Base-by-base conservation (phyloP, 371 early-diverging fungal genomes). In the Haplosporangium sp. region DNA sequence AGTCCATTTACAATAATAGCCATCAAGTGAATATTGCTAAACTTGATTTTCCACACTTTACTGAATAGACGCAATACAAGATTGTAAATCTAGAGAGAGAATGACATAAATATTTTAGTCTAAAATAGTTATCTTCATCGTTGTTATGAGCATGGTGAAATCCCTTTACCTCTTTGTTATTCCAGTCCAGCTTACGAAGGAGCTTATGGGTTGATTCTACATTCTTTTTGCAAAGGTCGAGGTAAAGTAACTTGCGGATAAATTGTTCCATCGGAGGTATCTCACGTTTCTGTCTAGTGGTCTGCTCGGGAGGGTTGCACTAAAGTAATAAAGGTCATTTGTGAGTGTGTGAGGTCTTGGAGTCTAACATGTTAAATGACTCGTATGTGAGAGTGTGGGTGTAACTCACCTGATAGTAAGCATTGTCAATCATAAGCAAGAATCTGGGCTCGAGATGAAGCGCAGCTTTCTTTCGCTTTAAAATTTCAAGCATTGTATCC, bases 41-140 rank as follows among this genome's bases (percentile, higher is more conserved):
- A 95, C 81, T 96, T 96, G 72, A 97, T 87, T 82, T 97, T 97
- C 96, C 96, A 96, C 20, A 95, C 84, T 74, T 98, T 97, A 72
- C 89, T 88, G 71, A 99, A 97, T 34, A 88, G 73, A 52, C 88
- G 78, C 11, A 86, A 57, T 5, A 86, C 71, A 17, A 68, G 69
- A 44, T 71, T 70, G 60, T 75, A 83, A 40, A 70, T 53, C 72
- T 77, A 50, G 58, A 11, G n/a, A n/a, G 67, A 7, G 15, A 34
- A 35, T 15, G 6, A 10, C 1, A 50, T 6, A 20, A 15, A 40
- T 11, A 27, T 34, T 5, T 50, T 50, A 50, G 50, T 7, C 17
- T n/a, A 50, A 50, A 4, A 50, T 50, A 4, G n/a, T n/a, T 5
- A 50, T n/a, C n/a, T 7, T 50, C 48, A 13, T n/a, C 15, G 13